Conservation (phyloP, 2,329 filamentous ascomycete genomes). For the Phyllosticta citribraziliensis region DNA sequence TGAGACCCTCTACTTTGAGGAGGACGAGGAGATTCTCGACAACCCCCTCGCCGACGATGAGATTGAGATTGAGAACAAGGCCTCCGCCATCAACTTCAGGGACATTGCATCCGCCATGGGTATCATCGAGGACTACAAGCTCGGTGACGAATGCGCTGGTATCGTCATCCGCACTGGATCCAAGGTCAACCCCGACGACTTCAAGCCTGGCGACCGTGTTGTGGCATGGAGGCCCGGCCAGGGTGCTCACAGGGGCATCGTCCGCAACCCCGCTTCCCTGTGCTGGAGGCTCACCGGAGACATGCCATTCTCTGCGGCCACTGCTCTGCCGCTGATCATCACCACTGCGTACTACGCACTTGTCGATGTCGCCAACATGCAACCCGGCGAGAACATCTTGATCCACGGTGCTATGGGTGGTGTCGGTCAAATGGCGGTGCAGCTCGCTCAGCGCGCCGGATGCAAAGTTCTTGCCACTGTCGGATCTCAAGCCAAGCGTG, state of each 20-base stretch:
- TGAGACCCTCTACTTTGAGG: background rate
- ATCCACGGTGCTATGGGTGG: conserved; percentile 21
- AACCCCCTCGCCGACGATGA: conserved; percentile 13
- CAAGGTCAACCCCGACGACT: background rate
- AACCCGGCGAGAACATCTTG: conserved; percentile 23
- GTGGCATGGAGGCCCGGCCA: background rate
- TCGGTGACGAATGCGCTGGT: conserved; percentile 13
- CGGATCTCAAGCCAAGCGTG: conserved; percentile 17
- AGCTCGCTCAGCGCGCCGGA: conserved; percentile 17
- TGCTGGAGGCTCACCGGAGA: background rate
- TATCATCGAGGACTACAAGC: conserved; percentile 11
- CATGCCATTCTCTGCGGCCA: conserved; percentile 7
- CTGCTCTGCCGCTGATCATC: conserved; percentile 11
- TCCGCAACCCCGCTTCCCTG: background rate
- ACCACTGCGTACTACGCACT: conserved; percentile 19
- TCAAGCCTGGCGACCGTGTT: conserved; percentile 11
- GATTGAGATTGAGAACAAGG: conserved; percentile 17
- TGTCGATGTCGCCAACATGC: conserved; percentile 20
- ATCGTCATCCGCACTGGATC: conserved; percentile 13
- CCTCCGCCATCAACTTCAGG: conserved; percentile 8
- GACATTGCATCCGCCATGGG: conserved; percentile 13
- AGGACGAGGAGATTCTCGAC: background rate
- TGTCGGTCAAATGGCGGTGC: conserved; percentile 22
- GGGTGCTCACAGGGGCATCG: background rate
- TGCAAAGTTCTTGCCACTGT: conserved; percentile 20